Evolutionary conservation across 139 green algal genomes (phyloP), one percentile per base, ranked within the genome.

Genomic region (Penium margaritaceum): DNA sequence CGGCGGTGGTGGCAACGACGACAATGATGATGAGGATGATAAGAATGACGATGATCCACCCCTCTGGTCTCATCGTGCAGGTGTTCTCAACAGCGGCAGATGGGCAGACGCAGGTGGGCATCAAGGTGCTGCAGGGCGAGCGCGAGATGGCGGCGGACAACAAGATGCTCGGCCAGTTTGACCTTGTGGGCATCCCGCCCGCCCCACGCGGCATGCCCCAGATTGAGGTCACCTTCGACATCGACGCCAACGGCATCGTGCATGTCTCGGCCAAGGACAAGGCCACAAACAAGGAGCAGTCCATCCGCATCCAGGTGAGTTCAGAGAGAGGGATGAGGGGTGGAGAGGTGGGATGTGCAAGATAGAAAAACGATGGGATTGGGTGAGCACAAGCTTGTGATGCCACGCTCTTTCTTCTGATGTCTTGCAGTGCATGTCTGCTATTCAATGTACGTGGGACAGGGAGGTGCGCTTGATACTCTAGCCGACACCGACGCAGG

Each of bases 201-300:
- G 94, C 94, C 6, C 94, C 94, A 0, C 85, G 94, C 17, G 94
- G 95, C 51, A 74, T 96, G 27, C 95, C 95, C 5, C 94, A 98
- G 88, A 95, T 98, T 38, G 91, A 96, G 83, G 92, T 97, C 24
- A 92, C 90, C 33, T 96, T 97, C 67, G 92, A 97, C 85, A 95
- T 97, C 68, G 92, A 97, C 74, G 92, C 94, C 75, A 86, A 86
- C 58, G 76, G 81, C 62, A 86, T 86, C 68, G 83, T 87, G 27
- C 86, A 97, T 74, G 94, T 99, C 38, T 79, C 47, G 29, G 92
- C 92, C 55, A 92, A 91, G 76, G 92, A 97, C 82, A 96, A 96
- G 84, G 85, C 90, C 34, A 96, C 91, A 37, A 77, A 72, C 83
- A 97, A 97, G 90, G 90, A 98, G 87, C 93, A 99, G 86, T 43